Evolutionary conservation across 2,329 filamentous ascomycete species (phyloP).

Genomic region (Aureobasidium sp.): DNA sequence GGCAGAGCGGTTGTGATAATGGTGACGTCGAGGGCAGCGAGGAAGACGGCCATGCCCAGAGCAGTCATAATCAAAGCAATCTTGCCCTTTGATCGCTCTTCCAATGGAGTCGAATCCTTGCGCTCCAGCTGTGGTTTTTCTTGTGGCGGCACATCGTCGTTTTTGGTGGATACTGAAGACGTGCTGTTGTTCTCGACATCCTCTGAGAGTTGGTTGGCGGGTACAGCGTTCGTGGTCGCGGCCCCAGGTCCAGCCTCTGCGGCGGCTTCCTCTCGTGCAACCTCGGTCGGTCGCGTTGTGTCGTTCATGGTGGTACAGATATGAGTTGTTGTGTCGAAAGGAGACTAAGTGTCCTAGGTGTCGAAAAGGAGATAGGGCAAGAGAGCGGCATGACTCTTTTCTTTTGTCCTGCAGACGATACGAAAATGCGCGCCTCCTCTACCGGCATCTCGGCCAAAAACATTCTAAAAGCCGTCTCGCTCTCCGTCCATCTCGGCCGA

Average conservation of each 20-base stretch:
- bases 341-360: not conserved
- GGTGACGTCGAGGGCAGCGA: conserved; percentile 56
- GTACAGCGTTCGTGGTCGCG: conserved; percentile 18
- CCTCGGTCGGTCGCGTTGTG: not conserved
- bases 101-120: conserved; percentile 18
- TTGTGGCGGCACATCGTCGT: conserved; percentile 9
- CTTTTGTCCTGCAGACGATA: conserved; percentile 4
- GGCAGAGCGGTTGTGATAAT: conserved; percentile 57
- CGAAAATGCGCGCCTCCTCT: not conserved
- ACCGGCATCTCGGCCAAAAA: conserved; percentile 1
- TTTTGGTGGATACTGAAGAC: not conserved
- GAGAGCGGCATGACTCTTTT: not conserved
- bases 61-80: conserved; percentile 45
- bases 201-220: conserved; percentile 19
- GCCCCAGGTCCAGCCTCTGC: conserved; percentile 20
- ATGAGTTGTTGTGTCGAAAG: not conserved
- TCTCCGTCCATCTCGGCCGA: not conserved
- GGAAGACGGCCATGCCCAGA: conserved; percentile 48
- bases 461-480: not conserved
- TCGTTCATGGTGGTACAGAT: conserved; percentile 4
- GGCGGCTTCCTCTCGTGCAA: conserved; percentile 18
- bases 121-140: conserved; percentile 20
- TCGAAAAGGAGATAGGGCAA: not conserved
- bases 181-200: conserved; percentile 19
- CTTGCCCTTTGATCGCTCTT: conserved; percentile 31